A percentile compares a stretch with the other conserved stretches of the same genome.
These are phyloP conservation scores for Vigna radiata DNA, from an alignment of 306 rosid genomes.

Conservation along the genomic window DNA sequence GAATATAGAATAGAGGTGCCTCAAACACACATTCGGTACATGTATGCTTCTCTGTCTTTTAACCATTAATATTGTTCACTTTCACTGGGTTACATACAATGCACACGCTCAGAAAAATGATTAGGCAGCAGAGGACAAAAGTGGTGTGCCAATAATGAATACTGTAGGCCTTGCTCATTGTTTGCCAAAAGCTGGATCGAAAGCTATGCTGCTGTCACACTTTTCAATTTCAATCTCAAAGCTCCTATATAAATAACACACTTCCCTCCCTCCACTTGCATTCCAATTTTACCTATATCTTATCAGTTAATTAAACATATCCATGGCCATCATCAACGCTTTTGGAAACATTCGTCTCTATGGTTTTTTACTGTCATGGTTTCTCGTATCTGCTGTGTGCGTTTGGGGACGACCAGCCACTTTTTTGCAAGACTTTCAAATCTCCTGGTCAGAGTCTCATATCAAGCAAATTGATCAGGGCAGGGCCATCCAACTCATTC, in stretches of 20 bases:
- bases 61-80: not conserved
- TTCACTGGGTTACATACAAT: not conserved
- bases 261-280: not conserved
- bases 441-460: constrained; percentile 20
- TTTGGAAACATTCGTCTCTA: not conserved
- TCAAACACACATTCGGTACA: not conserved
- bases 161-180: constrained; percentile 1
- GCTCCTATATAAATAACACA: not conserved
- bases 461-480: constrained; percentile 23
- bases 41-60: no score
- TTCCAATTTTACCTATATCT: not conserved
- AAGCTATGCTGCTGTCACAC: constrained; percentile 2
- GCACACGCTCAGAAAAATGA: constrained; percentile 18
- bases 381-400: not conserved
- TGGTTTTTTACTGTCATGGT: constrained; percentile 6
- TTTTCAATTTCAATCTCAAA: constrained; percentile 6
- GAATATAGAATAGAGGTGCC: not conserved
- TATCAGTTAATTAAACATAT: not conserved
- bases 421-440: constrained; percentile 17
- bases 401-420: constrained; percentile 27
- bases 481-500: constrained; percentile 28
- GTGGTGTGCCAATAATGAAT: not conserved
- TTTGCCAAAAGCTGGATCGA: constrained; percentile 1
- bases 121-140: constrained; percentile 13
- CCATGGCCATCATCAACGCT: not conserved